Percentiles rank a stretch among this genome's conserved stretches.
phyloP scores from a whole-genome alignment of 345 rosid genomes.

The Lagerstroemia speciosa region DNA sequence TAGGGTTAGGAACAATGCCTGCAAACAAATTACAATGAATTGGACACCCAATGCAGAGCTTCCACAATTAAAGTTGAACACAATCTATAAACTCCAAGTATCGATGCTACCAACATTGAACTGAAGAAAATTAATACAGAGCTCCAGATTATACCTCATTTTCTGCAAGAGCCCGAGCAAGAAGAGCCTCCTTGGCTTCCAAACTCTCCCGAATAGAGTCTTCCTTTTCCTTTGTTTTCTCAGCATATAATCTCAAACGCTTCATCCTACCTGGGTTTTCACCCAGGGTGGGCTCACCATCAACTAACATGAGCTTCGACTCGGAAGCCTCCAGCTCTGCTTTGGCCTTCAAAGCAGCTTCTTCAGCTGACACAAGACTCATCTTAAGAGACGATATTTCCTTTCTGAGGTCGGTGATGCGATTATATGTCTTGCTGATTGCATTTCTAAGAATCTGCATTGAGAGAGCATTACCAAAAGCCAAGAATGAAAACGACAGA shows the following conservation, averaged over 20 bases:
- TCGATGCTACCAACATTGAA: not conserved
- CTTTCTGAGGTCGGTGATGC: slow-evolving; percentile 81
- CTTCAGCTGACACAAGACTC: slow-evolving; percentile 55
- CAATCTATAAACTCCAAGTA: not conserved
- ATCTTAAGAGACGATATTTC: slow-evolving; percentile 64
- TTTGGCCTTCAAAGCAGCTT: slow-evolving; percentile 59
- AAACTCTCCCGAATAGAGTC: slow-evolving; percentile 50
- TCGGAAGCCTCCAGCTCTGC: slow-evolving; percentile 70
- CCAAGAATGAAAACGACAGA: not conserved
- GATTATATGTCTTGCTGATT: slow-evolving; percentile 80
- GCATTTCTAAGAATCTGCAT: slow-evolving; percentile 85
- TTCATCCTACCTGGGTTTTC: slow-evolving; percentile 76
- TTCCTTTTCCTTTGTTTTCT: slow-evolving; percentile 58
- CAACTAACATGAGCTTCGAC: slow-evolving; percentile 69
- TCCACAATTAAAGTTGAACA: not conserved
- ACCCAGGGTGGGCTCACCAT: slow-evolving; percentile 90
- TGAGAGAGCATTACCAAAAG: not conserved
- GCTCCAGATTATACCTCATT: slow-evolving; percentile 70
- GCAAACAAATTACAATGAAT: not conserved
- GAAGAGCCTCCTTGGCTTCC: slow-evolving; percentile 88
- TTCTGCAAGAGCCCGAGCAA: slow-evolving; percentile 68
- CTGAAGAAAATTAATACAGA: not conserved
- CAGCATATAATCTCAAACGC: slow-evolving; percentile 62
- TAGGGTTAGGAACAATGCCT: slow-evolving; percentile 61
- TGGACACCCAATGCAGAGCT: not conserved